phyloP scores from a whole-genome alignment of 1,139 yeast species.

The Blastobotrys serpentis region DNA sequence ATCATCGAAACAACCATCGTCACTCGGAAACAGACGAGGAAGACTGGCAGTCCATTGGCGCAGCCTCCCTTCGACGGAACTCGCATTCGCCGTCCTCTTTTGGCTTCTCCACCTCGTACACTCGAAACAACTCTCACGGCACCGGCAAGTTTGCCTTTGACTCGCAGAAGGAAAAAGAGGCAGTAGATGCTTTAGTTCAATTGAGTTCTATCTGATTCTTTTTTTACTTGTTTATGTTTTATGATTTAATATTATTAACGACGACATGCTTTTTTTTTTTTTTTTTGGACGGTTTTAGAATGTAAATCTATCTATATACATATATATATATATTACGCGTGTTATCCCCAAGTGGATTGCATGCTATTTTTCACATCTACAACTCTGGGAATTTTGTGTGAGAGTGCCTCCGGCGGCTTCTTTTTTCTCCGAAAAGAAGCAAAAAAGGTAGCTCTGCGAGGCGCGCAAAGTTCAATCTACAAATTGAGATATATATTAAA shows the following conservation, averaged over 20 bases:
- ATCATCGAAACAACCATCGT: slow-evolving; percentile 16
- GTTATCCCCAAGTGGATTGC: too few species aligned
- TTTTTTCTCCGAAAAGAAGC: too few species aligned
- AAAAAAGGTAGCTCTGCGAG: too few species aligned
- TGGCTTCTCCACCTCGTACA: slow-evolving; percentile 16
- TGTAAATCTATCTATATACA: too few species aligned
- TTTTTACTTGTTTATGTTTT: neutral
- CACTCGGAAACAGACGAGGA: slow-evolving; percentile 80
- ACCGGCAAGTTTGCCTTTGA: slow-evolving; percentile 9
- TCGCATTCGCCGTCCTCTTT: slow-evolving; percentile 20
- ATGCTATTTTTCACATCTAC: too few species aligned
- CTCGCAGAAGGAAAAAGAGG: slow-evolving; percentile 37
- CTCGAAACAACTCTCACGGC: slow-evolving; percentile 6
- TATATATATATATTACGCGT: too few species aligned
- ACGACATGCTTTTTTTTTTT: neutral
- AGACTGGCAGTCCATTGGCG: slow-evolving; percentile 91
- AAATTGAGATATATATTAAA: slow-evolving; percentile 2
- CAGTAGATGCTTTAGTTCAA: slow-evolving; percentile 41
- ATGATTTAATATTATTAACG: slow-evolving; percentile 1
- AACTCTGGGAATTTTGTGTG: too few species aligned
- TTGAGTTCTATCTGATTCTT: slow-evolving; percentile 28
- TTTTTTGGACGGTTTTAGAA: too few species aligned
- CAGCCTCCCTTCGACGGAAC: slow-evolving; percentile 45
- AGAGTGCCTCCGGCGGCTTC: too few species aligned
- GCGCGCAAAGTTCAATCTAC: too few species aligned